A percentile compares a stretch with the other conserved stretches of the same genome.
Evolutionary conservation across 2,329 filamentous ascomycete genomes (phyloP).

Genomic region (Phyllosticta citribraziliensis): DNA sequence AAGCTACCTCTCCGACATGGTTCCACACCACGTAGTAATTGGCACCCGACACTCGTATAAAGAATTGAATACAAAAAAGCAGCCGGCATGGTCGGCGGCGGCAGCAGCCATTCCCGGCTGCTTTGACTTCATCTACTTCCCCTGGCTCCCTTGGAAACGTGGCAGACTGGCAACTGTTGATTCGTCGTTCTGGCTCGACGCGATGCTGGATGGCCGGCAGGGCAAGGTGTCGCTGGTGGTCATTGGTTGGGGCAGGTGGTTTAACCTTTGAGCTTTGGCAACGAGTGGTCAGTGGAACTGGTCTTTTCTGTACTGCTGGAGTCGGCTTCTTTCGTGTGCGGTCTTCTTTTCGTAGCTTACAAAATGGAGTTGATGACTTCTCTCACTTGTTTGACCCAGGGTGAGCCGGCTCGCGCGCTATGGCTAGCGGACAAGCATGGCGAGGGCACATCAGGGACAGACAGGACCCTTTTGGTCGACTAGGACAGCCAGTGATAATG

Average conservation of each 20-base stretch:
- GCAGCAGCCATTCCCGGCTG: neutral
- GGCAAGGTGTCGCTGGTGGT: neutral
- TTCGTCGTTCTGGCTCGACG: neutral
- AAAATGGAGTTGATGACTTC: neutral
- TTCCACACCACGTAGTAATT: neutral
- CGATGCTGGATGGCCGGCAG: neutral
- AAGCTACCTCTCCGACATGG: neutral
- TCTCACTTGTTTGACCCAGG: neutral
- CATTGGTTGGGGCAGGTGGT: neutral
- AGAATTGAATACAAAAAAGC: neutral
- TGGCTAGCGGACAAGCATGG: neutral
- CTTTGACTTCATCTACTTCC: neutral
- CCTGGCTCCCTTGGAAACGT: neutral
- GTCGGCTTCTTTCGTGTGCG: neutral
- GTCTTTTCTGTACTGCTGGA: neutral
- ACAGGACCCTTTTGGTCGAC: neutral
- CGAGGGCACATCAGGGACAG: neutral
- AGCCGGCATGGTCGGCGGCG: neutral
- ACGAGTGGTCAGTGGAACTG: neutral
- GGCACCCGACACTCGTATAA: neutral
- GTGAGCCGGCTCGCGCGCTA: neutral
- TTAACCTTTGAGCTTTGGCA: neutral
- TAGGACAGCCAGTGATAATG: neutral
- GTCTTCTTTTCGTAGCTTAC: neutral
- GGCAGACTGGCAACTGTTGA: neutral